Percentiles rank a stretch among this genome's conserved stretches.
Conservation (phyloP, 1,284 basidiomycete species). For the Mycosarcoma mackinlayi region DNA sequence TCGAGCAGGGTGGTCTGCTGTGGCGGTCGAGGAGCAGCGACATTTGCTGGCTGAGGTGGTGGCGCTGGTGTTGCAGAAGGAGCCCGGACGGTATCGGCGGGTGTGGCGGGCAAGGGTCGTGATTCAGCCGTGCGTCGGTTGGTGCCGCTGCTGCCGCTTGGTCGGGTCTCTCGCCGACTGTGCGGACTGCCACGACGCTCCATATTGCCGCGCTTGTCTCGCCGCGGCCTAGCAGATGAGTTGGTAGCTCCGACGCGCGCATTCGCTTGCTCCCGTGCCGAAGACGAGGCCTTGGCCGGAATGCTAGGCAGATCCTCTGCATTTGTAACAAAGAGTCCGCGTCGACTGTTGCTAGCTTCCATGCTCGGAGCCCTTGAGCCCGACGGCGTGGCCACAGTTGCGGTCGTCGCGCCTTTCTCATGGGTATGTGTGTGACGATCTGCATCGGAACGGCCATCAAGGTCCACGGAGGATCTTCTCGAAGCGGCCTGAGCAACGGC, state of each 20-base stretch:
- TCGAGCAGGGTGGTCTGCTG: constrained; percentile 2
- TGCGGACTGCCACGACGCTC: not conserved
- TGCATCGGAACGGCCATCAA: not conserved
- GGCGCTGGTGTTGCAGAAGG: not conserved
- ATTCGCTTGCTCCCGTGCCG: constrained; percentile 24
- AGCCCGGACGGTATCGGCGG: not conserved
- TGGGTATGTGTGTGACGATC: constrained; percentile 1
- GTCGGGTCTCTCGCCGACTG: not conserved
- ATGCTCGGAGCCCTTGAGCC: not conserved
- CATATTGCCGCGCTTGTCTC: constrained; percentile 7
- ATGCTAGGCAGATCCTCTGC: constrained; percentile 23
- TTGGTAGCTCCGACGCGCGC: constrained; percentile 14
- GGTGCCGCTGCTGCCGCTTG: not conserved
- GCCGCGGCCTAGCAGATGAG: constrained; percentile 1
- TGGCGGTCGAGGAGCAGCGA: not conserved
- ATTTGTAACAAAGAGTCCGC: constrained; percentile 18
- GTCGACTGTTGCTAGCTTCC: constrained; percentile 9
- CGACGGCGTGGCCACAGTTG: not conserved
- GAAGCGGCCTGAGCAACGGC: not conserved
- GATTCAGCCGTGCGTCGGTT: not conserved
- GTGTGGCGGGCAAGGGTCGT: constrained; percentile 4
- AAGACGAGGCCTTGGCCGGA: constrained; percentile 11
- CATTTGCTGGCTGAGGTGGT: not conserved
- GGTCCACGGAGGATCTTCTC: constrained; percentile 4
- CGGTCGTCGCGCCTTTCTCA: constrained; percentile 9